Conservation (phyloP, 345 rosid species). For the Brassica rapa region DNA sequence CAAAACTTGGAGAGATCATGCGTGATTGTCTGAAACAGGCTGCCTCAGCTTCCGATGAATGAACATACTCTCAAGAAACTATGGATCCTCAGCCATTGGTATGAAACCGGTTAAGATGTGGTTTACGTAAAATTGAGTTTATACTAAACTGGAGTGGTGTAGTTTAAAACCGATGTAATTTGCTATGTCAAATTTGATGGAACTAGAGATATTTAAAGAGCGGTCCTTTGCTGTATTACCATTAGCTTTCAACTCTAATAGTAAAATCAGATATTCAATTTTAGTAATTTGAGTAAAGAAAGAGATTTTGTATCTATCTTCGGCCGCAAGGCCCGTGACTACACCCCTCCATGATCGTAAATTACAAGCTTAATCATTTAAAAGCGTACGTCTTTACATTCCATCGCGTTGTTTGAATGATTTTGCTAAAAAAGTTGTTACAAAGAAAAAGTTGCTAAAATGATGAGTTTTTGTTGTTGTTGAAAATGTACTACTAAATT, state of each 20-base stretch:
- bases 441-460: background rate
- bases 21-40: slow-evolving; percentile 77
- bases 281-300: background rate
- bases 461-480: background rate
- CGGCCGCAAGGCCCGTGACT: background rate
- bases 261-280: too few relatives aligned
- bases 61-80: slow-evolving; percentile 30
- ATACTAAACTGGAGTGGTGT: slow-evolving; percentile 13
- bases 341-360: background rate
- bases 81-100: slow-evolving; percentile 14
- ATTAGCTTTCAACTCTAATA: background rate
- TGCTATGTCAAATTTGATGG: background rate
- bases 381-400: background rate
- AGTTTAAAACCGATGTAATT: slow-evolving; percentile 1
- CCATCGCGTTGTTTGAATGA: background rate
- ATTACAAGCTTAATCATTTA: background rate
- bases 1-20: slow-evolving; percentile 80
- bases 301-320: background rate
- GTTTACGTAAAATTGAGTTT: background rate
- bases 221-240: background rate
- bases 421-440: background rate
- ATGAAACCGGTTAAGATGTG: slow-evolving; percentile 12
- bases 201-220: slow-evolving; percentile 3
- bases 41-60: slow-evolving; percentile 55
- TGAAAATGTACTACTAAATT: too few relatives aligned